Base-by-base conservation (phyloP, 2,329 filamentous ascomycete genomes). In the Sporothrix dimorphospora region DNA sequence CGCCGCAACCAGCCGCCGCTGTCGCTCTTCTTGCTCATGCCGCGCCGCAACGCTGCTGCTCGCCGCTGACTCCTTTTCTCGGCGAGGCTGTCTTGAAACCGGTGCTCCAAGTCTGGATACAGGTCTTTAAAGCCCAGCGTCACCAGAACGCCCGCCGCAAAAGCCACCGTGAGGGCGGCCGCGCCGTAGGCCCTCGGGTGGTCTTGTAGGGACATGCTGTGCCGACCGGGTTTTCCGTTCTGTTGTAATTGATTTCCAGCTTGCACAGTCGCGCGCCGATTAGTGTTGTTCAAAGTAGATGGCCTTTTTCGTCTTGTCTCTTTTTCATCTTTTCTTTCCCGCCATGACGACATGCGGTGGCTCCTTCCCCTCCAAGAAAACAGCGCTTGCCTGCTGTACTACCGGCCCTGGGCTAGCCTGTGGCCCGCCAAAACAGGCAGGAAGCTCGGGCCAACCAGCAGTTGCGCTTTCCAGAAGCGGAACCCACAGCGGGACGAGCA, bases 51-150 rank as follows among this genome's bases (percentile, higher is more conserved):
- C 21, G 70, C 63, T n/a, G 72, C 63, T 1, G 67, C 59, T 8
- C 66, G 14, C 40, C 63, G 53, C 49, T 71, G 51, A 38, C 21
- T 57, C 67, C 65, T 21, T 51, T 69, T 74, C 71, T 63, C 69
- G 42, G 12, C 70, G 68, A 59, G 47, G 74, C 79, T 79, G 75
- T 82, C 81, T 74, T 81, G 76, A 77, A 89, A 92, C 24, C 88
- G 86, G 27, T 85, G 81, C 79, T 94, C 90, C 63, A 94, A 85
- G 76, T 93, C 91, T 0, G 92, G 90, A 77, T 94, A 94, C 49
- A 94, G 81, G 79, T 95, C 92, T 81, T 94, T 94, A 82, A 93
- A 90, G 72, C 91, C 91, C 2, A 96, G 82, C 0, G 93, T 94
- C 71, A 94, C 81, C 69, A 94, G 83, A 70, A 94, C 86, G 57